Evolutionary conservation across 2,329 filamentous ascomycete genomes (phyloP), one percentile per base, ranked within the genome.

Genomic region (Aspergillus arachidicola): DNA sequence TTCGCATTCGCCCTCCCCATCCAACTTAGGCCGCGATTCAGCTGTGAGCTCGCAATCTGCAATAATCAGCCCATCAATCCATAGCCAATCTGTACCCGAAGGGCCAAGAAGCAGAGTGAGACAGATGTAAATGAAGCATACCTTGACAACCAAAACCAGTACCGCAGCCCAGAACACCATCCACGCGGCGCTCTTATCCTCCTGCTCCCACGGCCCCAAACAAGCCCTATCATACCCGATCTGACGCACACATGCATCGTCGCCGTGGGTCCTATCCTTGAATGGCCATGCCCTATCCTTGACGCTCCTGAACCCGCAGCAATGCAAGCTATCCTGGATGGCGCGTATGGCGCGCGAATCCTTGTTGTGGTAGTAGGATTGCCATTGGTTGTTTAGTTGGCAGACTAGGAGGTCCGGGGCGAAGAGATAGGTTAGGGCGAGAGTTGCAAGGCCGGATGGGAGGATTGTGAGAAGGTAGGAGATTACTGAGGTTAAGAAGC

Each of bases 251-350:
- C 77, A 79, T 0, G 75, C 72, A 51, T 71, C 61, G 28, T 74
- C 75, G 3, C 68, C 71, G 28, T 77, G 68, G 9, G 58, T 61
- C 0, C 58, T 61, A 36, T 75, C 72, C 50, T 77, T 78, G 63
- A 79, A 79, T 1, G 76, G 76, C 76, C 76, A 79, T 3, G 76
- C 75, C 19, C 75, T 67, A 57, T 79, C 76, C 60, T 68, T 75
- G n/a, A 72, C 68, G 46, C 76, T 78, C 38, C 75, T 68, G 10
- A 76, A 64, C 2, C 77, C 77, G 46, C 76, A 79, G 57, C 77
- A 78, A 45, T 67, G 73, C 28, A 76, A 66, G 4, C 60, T 59
- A 53, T 73, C 73, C 59, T 79, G 75, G 57, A 78, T 77, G 2
- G 70, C 54, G 23, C 76, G 72, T 43, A 78, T 75, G 7, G 72